Conservation (phyloP, 2,329 filamentous ascomycete genomes). For the Sodiomyces alkalinus region DNA sequence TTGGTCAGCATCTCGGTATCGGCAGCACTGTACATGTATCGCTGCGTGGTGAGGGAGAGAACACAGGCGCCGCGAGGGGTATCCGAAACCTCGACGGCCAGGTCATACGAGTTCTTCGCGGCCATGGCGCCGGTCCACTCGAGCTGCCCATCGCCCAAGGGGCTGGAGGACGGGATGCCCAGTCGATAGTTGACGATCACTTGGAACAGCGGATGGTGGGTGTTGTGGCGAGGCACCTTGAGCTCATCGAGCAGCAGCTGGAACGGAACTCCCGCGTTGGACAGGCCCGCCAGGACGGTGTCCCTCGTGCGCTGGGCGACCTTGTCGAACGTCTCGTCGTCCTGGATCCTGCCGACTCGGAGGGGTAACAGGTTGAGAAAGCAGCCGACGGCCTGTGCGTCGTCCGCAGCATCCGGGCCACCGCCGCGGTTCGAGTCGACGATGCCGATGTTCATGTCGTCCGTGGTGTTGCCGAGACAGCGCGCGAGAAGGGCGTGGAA, state of each 20-base stretch:
- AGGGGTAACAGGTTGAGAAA: constrained; percentile 29
- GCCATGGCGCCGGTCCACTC: background rate
- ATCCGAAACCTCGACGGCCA: background rate
- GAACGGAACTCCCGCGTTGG: constrained; percentile 26
- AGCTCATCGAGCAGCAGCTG: constrained; percentile 27
- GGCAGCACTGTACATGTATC: background rate
- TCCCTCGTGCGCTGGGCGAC: constrained; percentile 9
- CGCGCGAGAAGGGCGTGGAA: constrained; percentile 17
- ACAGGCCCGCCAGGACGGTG: constrained; percentile 17
- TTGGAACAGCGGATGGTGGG: constrained; percentile 29
- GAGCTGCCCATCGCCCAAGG: too few species aligned
- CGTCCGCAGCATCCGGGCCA: too few species aligned
- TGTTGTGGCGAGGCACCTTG: constrained; percentile 19
- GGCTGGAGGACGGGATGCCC: too few species aligned
- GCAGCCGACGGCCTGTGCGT: too few species aligned
- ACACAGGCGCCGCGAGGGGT: background rate
- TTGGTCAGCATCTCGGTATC: too few species aligned
- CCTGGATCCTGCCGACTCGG: constrained; percentile 13
- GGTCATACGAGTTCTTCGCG: background rate
- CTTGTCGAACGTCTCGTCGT: constrained; percentile 10
- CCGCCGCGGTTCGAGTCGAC: constrained; percentile 18
- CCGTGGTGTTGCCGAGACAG: constrained; percentile 9
- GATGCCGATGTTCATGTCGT: constrained; percentile 28
- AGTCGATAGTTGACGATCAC: constrained; percentile 29
- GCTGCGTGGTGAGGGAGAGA: too few species aligned